Percentiles rank a stretch among this genome's conserved stretches.
phyloP scores from a whole-genome alignment of 1,139 yeast species.

The Keqinozyma sinolaborantium region DNA sequence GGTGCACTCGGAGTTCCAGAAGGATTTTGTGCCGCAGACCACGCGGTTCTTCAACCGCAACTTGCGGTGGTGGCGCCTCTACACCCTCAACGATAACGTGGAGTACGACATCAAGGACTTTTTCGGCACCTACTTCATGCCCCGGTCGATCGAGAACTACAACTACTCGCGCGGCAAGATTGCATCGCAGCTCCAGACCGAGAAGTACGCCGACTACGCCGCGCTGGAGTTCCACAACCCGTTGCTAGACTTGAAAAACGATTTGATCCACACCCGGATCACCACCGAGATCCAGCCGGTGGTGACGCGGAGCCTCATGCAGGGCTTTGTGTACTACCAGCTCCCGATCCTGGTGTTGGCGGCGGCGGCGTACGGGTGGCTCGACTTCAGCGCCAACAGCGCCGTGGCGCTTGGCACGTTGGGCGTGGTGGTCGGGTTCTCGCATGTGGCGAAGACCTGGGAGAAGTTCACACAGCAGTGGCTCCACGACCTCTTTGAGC shows the following conservation, averaged over 20 bases:
- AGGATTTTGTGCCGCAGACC: conserved; percentile 29
- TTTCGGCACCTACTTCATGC: conserved; percentile 34
- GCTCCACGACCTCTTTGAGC: conserved; percentile 30
- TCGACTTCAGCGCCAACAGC: conserved; percentile 32
- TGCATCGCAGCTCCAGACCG: conserved; percentile 23
- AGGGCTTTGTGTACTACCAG: conserved; percentile 36
- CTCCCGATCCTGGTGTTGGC: conserved; percentile 35
- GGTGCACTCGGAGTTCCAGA: conserved; percentile 39
- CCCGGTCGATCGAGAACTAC: conserved; percentile 35
- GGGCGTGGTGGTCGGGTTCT: conserved; percentile 45
- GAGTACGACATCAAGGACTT: conserved; percentile 44
- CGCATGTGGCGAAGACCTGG: conserved; percentile 41
- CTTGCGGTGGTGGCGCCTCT: conserved; percentile 44
- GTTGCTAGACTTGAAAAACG: conserved; percentile 24
- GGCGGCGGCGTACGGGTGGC: conserved; percentile 27
- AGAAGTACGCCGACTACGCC: conserved; percentile 16
- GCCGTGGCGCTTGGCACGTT: conserved; percentile 32
- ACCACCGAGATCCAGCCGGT: conserved; percentile 36
- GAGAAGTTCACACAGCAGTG: conserved; percentile 24
- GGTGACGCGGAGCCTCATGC: conserved; percentile 26
- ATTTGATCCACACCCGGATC: conserved; percentile 24
- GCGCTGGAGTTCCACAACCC: conserved; percentile 24
- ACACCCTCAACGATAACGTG: conserved; percentile 42
- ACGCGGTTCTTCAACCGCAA: conserved; percentile 24
- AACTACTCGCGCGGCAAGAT: conserved; percentile 38